These are phyloP conservation scores for Coemansia aciculifera DNA, from an alignment of 192 early-diverging fungal genomes.

Conservation along the genomic window DNA sequence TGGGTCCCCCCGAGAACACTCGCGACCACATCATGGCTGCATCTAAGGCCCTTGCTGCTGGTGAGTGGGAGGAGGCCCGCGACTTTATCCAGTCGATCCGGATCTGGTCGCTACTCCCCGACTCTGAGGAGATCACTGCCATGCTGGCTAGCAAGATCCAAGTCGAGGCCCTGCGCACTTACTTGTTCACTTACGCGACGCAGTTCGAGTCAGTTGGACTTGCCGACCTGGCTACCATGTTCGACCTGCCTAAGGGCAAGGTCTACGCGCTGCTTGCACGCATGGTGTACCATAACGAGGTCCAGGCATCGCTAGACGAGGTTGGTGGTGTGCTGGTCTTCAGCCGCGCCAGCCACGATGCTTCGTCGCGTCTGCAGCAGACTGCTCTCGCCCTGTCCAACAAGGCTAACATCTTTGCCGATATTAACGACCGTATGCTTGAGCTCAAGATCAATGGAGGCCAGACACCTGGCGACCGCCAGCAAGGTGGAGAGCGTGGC, in stretches of 20 bases:
- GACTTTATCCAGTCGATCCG: conserved; percentile 89
- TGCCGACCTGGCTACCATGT: conserved; percentile 83
- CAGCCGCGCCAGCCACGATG: conserved; percentile 69
- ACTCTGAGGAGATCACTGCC: conserved; percentile 79
- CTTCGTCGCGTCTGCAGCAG: conserved; percentile 75
- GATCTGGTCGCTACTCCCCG: conserved; percentile 90
- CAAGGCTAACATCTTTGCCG: conserved; percentile 83
- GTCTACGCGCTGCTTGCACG: conserved; percentile 82
- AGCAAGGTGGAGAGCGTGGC: conserved; percentile 38
- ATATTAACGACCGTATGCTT: conserved; percentile 88
- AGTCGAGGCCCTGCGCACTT: conserved; percentile 94
- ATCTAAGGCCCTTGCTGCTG: conserved; percentile 83
- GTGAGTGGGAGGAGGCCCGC: conserved; percentile 89
- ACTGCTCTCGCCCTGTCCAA: conserved; percentile 84
- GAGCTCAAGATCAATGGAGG: conserved; percentile 67
- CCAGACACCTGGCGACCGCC: conserved; percentile 40
- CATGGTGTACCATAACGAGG: conserved; percentile 94
- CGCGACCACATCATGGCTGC: conserved; percentile 99
- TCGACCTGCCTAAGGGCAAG: conserved; percentile 65
- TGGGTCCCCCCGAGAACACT: conserved; percentile 97
- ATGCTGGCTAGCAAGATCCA: conserved; percentile 92
- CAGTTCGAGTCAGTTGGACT: conserved; percentile 89
- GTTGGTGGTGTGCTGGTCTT: conserved; percentile 78
- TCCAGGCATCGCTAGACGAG: conserved; percentile 86
- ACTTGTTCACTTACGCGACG: conserved; percentile 88